Conservation (phyloP, 345 rosid species). For the Cochlearia excelsa region DNA sequence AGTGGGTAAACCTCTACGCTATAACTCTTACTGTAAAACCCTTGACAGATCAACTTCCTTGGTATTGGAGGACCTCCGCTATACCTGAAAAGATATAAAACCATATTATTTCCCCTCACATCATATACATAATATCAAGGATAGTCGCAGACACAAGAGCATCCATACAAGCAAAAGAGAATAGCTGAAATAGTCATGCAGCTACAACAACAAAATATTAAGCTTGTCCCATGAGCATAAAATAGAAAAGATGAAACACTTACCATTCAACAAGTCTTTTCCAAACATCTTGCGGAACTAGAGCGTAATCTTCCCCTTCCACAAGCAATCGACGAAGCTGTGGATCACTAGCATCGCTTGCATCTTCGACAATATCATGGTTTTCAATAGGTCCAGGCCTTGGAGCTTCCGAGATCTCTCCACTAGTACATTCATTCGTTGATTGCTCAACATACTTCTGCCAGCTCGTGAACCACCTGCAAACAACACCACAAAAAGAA, state of each 20-base stretch:
- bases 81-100: conserved; percentile 50
- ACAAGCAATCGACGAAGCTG: conserved; percentile 50
- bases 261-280: conserved; percentile 78
- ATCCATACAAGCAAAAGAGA: background rate
- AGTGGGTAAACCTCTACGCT: conserved; percentile 89
- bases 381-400: conserved; percentile 88
- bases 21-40: conserved; percentile 49
- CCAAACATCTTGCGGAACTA: conserved; percentile 83
- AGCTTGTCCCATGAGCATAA: background rate
- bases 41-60: conserved; percentile 84
- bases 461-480: conserved; percentile 85
- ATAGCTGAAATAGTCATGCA: conserved; percentile 22
- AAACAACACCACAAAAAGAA: background rate
- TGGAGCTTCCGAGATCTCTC: conserved; percentile 28
- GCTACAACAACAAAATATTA: conserved; percentile 1
- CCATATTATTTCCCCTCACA: background rate
- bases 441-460: conserved; percentile 61
- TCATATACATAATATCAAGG: background rate
- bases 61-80: conserved; percentile 82
- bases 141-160: background rate
- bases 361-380: conserved; percentile 55
- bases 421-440: conserved; percentile 27
- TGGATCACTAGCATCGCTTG: conserved; percentile 39
- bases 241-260: conserved; percentile 3
- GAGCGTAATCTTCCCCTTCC: conserved; percentile 71